Evolutionary conservation across 352 stramenopile genomes (phyloP).

Genomic region (Phytophthora boehmeriae): DNA sequence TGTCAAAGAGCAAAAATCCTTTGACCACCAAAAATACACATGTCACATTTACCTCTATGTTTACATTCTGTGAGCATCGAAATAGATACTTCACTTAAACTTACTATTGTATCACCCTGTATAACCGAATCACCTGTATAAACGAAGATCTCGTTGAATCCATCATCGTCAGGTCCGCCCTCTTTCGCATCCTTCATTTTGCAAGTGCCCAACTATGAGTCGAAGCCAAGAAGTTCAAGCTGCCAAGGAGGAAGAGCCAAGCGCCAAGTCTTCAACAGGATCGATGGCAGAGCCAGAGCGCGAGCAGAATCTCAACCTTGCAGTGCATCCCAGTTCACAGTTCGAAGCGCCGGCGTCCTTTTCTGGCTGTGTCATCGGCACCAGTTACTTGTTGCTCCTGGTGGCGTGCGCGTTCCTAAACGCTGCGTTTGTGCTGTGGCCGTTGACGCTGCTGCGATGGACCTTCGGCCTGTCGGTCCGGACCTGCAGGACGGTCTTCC

Average conservation of each 20-base stretch:
- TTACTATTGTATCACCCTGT: no score
- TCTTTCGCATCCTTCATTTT: neutral
- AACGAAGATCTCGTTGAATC: neutral
- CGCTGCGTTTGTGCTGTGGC: slow-evolving; percentile 65
- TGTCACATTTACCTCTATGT: no score
- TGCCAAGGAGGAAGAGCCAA: neutral
- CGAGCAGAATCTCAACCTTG: slow-evolving; percentile 32
- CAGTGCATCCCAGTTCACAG: slow-evolving; percentile 49
- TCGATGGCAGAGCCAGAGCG: slow-evolving; percentile 20
- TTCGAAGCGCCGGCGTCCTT: slow-evolving; percentile 54
- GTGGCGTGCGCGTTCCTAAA: slow-evolving; percentile 61
- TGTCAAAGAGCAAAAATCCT: no score
- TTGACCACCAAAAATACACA: no score
- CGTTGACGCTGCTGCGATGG: slow-evolving; percentile 51
- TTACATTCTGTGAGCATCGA: no score
- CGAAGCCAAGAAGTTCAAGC: slow-evolving; percentile 3
- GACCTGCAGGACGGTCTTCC: slow-evolving; percentile 35
- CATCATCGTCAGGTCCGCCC: neutral
- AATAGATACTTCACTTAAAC: neutral
- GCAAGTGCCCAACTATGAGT: slow-evolving; percentile 16
- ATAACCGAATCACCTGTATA: neutral
- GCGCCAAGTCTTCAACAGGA: slow-evolving; percentile 5
- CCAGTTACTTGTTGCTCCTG: slow-evolving; percentile 53
- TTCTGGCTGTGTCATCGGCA: slow-evolving; percentile 47
- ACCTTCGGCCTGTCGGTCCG: slow-evolving; percentile 25